phyloP scores from a whole-genome alignment of 2,329 filamentous ascomycete genomes.

The Penicillium sp. region DNA sequence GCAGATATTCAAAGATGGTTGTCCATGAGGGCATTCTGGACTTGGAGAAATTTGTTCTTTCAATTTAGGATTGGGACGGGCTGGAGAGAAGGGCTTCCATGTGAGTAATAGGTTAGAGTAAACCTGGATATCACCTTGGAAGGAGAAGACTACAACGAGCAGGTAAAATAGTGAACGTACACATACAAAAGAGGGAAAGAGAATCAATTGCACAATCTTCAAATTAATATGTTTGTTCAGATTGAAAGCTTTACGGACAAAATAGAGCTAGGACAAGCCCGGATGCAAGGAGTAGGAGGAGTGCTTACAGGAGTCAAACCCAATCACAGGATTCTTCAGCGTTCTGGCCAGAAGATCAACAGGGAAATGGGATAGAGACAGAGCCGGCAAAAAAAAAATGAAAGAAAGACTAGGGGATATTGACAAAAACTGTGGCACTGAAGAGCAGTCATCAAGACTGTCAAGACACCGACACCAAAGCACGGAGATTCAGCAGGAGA shows the following conservation, averaged over 20 bases:
- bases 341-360: neutral
- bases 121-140: neutral
- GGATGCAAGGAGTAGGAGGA: conserved; percentile 19
- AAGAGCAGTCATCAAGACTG: conserved; percentile 24
- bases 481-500: conserved; percentile 18
- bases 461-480: conserved; percentile 8
- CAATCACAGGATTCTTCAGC: conserved; percentile 4
- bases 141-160: neutral
- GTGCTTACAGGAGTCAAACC: conserved; percentile 9
- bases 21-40: neutral
- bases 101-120: neutral
- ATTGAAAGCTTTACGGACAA: conserved; percentile 16
- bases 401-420: conserved; percentile 16
- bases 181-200: neutral
- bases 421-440: conserved; percentile 13
- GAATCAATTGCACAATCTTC: conserved; percentile 6
- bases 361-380: neutral
- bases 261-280: conserved; percentile 11
- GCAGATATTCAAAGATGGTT: neutral
- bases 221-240: conserved; percentile 21
- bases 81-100: neutral
- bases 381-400: conserved; percentile 1
- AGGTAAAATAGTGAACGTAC: neutral
- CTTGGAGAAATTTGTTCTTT: neutral
- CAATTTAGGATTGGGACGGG: neutral